Base-by-base conservation (phyloP, 768 basidiomycete species). In the Tricholoma terreum region DNA sequence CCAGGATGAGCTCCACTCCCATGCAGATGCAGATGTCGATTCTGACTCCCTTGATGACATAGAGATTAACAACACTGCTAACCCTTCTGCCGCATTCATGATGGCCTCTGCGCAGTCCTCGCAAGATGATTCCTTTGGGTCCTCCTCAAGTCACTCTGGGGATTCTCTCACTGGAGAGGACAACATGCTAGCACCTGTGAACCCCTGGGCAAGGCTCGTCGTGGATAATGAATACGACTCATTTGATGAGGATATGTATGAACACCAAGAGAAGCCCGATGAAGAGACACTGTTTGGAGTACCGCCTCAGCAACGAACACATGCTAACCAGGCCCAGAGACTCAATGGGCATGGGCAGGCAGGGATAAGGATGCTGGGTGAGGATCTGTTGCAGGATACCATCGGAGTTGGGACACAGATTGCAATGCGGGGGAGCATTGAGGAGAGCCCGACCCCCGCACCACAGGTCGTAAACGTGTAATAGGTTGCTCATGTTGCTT, bases 271-370 rank as follows among this genome's bases (percentile, higher is more conserved):
- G n/a, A 70, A 67, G 38, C 65, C 60, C 22, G 74, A 77, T 50
- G 84, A 85, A 63, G 86, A 90, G 69, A 89, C 89, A 11, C 71
- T 90, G 54, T 90, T 91, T 70, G 89, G 89, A 14, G 81, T 84
- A 10, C 79, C 80, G 8, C 84, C 84, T 38, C 80, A 76, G 34
- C 79, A 80, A 58, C 73, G 83, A 48, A 66, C 70, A 57, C 67
- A 66, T 35, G 66, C 60, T 50, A 60, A 59, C 11, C 59, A 58
- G 57, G 57, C 36, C 62, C 58, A 50, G 56, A 53, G 45, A 48
- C 42, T 66, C 51, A 58, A 64, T 55, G 54, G 69, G 35, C 63
- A 61, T 33, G 63, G 67, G 12, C 70, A 59, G 15, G 69, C 68
- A 14, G 68, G 76, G 50, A 61, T 89, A 59, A 75, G 76, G 65